Conservation (phyloP, 306 rosid species). For the Senna tora region DNA sequence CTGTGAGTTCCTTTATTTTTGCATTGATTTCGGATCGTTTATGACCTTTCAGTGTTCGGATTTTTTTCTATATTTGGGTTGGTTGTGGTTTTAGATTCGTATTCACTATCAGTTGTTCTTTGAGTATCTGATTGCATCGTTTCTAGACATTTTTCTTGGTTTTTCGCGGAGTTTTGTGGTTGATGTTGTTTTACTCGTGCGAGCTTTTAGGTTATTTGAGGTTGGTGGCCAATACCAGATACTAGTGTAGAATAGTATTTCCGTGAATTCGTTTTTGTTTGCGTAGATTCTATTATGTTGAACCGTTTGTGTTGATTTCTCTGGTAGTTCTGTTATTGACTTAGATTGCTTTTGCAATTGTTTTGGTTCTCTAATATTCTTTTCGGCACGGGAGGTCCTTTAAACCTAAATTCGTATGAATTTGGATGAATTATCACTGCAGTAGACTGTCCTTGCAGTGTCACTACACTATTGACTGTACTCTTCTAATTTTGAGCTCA, state of each 20-base stretch:
- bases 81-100: constrained; percentile 14
- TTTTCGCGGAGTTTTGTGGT: background rate
- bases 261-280: background rate
- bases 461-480: background rate
- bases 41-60: constrained; percentile 27
- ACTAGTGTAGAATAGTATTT: background rate
- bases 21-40: constrained; percentile 49
- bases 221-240: constrained; percentile 22
- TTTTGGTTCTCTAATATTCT: background rate
- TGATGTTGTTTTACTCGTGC: background rate
- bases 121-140: constrained; percentile 1
- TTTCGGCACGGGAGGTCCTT: background rate
- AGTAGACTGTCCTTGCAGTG: background rate
- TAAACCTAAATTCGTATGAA: constrained; percentile 1
- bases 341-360: constrained; percentile 1
- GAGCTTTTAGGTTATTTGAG: constrained; percentile 16
- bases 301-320: constrained; percentile 1
- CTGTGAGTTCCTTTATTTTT: constrained; percentile 32
- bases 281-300: background rate
- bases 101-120: background rate
- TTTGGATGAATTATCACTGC: background rate
- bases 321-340: background rate
- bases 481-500: constrained; percentile 11
- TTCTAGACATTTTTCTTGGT: background rate
- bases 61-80: constrained; percentile 12